phyloP scores from a whole-genome alignment of 2,329 filamentous ascomycete genomes.

The Raffaelea albimanens region DNA sequence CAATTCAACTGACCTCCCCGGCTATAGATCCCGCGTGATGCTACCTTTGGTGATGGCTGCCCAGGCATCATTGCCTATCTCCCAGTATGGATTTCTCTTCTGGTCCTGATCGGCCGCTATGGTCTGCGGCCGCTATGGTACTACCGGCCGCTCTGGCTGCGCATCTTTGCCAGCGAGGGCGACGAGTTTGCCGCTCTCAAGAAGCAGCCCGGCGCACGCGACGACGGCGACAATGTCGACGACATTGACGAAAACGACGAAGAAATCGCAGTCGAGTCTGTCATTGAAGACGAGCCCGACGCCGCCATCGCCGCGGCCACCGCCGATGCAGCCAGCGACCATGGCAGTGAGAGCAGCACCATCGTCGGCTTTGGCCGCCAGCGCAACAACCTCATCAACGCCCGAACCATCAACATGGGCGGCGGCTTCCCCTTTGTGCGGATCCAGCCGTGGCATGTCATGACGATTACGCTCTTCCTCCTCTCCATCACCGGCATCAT shows the following conservation, averaged over 20 bases:
- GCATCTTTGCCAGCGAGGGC: conserved; percentile 22
- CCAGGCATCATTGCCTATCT: conserved; percentile 21
- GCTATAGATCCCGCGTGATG: conserved; percentile 19
- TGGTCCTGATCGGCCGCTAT: conserved; percentile 22
- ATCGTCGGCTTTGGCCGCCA: conserved; percentile 4
- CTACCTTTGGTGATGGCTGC: conserved; percentile 21
- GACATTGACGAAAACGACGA: background rate
- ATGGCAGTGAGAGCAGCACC: conserved; percentile 7
- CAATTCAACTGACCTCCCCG: background rate
- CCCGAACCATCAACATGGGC: conserved; percentile 1
- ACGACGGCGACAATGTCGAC: background rate
- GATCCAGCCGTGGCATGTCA: conserved; percentile 13
- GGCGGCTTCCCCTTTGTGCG: conserved; percentile 1
- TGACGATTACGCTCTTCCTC: conserved; percentile 26
- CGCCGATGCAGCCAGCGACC: background rate
- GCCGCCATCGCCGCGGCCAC: conserved; percentile 1
- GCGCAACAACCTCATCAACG: conserved; percentile 3
- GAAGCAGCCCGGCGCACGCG: background rate
- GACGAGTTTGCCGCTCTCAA: conserved; percentile 8
- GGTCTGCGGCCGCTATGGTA: conserved; percentile 20
- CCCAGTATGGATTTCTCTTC: conserved; percentile 20
- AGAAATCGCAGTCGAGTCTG: conserved; percentile 2
- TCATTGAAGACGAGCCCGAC: background rate
- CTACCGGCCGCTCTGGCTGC: conserved; percentile 23
- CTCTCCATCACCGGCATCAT: conserved; percentile 25